Evolutionary conservation across 1,284 basidiomycete species (phyloP).

Genomic region (Leccinum subrobustum): DNA sequence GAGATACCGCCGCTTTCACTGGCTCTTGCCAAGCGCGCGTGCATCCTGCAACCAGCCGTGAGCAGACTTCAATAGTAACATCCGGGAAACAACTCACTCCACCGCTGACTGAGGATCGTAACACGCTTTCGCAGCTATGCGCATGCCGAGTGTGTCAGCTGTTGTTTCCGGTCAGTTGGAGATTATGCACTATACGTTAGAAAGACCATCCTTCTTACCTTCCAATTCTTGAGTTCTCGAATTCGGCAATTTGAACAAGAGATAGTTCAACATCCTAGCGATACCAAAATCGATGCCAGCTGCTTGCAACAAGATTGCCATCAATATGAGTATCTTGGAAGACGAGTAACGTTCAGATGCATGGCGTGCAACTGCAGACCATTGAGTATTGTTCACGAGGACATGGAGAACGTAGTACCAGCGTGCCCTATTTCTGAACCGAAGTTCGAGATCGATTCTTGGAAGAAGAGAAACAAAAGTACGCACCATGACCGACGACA

Average conservation of each 20-base stretch:
- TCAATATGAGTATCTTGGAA: slow-evolving; percentile 50
- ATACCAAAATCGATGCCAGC: slow-evolving; percentile 57
- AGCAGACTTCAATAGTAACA: not conserved
- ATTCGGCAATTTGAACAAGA: slow-evolving; percentile 79
- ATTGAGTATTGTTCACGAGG: slow-evolving; percentile 4
- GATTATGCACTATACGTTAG: not conserved
- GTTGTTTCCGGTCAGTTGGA: slow-evolving; percentile 8
- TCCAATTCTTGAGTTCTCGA: slow-evolving; percentile 81
- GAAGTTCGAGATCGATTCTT: not conserved
- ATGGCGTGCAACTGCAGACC: slow-evolving; percentile 67
- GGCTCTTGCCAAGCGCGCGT: slow-evolving; percentile 55
- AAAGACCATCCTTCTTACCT: slow-evolving; percentile 44
- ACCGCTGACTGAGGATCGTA: slow-evolving; percentile 77
- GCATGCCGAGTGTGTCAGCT: slow-evolving; percentile 80
- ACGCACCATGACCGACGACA: slow-evolving; percentile 81
- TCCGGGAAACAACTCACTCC: slow-evolving; percentile 45
- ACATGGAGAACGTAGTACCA: slow-evolving; percentile 38
- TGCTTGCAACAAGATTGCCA: slow-evolving; percentile 51
- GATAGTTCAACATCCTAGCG: slow-evolving; percentile 44
- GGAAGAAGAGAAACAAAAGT: slow-evolving; percentile 3
- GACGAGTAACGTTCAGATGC: slow-evolving; percentile 67
- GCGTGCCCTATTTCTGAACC: slow-evolving; percentile 82
- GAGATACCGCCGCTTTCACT: slow-evolving; percentile 41
- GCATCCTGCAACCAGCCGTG: slow-evolving; percentile 52
- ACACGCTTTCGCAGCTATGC: slow-evolving; percentile 75